Evolutionary conservation across 2,329 filamentous ascomycete species (phyloP), one percentile per base, ranked within the genome.

Genomic region (Aspergillus fumigatiaffinis): DNA sequence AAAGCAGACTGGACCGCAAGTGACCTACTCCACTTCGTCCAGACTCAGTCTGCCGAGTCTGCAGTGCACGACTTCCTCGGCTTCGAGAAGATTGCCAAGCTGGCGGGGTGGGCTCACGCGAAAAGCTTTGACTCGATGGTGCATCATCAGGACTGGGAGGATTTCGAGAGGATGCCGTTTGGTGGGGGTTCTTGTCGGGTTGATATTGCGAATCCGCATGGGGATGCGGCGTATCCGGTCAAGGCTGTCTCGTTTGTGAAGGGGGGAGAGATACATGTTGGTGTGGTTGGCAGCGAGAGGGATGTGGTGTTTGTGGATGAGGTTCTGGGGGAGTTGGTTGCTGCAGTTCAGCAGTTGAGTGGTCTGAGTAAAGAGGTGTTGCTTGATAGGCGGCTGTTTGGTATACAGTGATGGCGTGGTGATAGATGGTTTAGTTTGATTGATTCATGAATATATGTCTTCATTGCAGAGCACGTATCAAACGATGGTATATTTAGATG

Each of bases 131-230:
- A 84, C 64, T 81, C 81, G 0, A 78, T 85, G 1, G 82, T 84
- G 12, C 71, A 73, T 51, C 83, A 85, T 68, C 83, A 85, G 69
- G 82, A 84, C 62, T 82, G 83, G 48, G 81, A 82, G 54, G 84
- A 86, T 65, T 83, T 86, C n/a, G 84, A 87, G 64, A 76, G 73
- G 26, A 76, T 74, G 71, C 64, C 68, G 25, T 74, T 75, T 51
- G 68, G 67, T 0, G 69, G 64, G 2, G 61, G 62, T 2, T 61
- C 54, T 50, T 79, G 73, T 65, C 73, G 74, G 44, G 79, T 85
- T 61, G 84, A 86, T 70, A 87, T 84, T 10, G 66, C 82, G 17
- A 86, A 85, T 64, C 82, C 84, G 2, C 80, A 84, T 63, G 76
- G 80, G 32, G 83, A 85, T 59, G 63, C 71, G 2, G 63, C 70